A percentile compares a stretch with the other conserved stretches of the same genome.
Conservation (phyloP, 495 filamentous ascomycete species). For the Amorphotheca resinae region DNA sequence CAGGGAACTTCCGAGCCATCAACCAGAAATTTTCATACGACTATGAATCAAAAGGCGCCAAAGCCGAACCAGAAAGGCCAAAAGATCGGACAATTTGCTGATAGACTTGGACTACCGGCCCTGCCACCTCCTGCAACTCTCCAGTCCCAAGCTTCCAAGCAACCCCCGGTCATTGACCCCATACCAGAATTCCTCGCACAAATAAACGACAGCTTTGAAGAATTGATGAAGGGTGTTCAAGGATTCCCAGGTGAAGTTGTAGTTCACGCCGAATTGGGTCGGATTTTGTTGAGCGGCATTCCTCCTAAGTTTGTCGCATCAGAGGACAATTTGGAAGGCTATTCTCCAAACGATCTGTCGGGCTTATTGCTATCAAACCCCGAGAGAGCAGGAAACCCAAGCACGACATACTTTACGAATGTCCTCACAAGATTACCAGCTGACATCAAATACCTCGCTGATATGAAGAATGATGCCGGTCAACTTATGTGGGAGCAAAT, state of each 20-base stretch:
- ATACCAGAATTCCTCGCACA: slow-evolving; percentile 10
- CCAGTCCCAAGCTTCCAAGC: background rate
- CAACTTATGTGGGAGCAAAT: slow-evolving; percentile 12
- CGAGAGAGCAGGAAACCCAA: background rate
- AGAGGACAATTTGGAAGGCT: background rate
- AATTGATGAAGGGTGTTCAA: slow-evolving; percentile 17
- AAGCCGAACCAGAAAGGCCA: slow-evolving; percentile 1
- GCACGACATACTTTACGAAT: slow-evolving; percentile 25
- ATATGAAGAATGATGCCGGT: slow-evolving; percentile 13
- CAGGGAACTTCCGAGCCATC: no score
- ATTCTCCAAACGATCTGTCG: background rate
- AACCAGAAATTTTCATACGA: slow-evolving; percentile 12
- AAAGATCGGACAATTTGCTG: slow-evolving; percentile 2
- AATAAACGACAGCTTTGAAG: slow-evolving; percentile 3
- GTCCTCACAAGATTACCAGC: slow-evolving; percentile 25
- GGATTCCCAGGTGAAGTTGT: slow-evolving; percentile 25
- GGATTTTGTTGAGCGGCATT: slow-evolving; percentile 23
- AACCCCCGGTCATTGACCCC: slow-evolving; percentile 3
- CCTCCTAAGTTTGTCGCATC: slow-evolving; percentile 13
- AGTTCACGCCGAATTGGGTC: slow-evolving; percentile 31
- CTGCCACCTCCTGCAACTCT: slow-evolving; percentile 1
- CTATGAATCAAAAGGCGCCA: slow-evolving; percentile 25
- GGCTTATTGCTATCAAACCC: background rate
- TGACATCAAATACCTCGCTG: slow-evolving; percentile 27
- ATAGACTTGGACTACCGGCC: slow-evolving; percentile 9